phyloP scores from a whole-genome alignment of 768 basidiomycete species.

The Russula compacta region DNA sequence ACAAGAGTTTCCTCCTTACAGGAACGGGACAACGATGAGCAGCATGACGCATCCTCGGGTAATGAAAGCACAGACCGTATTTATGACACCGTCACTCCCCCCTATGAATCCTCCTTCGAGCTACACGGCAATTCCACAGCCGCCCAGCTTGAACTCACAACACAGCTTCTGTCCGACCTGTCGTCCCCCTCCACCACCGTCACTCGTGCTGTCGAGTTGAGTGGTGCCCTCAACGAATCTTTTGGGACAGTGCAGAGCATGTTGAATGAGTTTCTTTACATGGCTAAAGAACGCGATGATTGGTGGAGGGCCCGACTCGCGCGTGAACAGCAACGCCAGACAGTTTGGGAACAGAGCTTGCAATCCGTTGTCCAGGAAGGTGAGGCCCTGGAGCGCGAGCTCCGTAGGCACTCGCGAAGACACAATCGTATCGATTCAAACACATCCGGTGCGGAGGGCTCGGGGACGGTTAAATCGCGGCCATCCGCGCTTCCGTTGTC shows the following conservation, averaged over 20 bases:
- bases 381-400: constrained; percentile 71
- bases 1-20: neutral
- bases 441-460: constrained; percentile 22
- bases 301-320: constrained; percentile 64
- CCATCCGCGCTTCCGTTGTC: constrained; percentile 13
- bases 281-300: constrained; percentile 69
- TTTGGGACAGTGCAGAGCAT: constrained; percentile 47
- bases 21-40: constrained; percentile 12
- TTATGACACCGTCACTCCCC: constrained; percentile 34
- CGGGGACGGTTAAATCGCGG: constrained; percentile 20
- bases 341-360: constrained; percentile 86
- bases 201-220: constrained; percentile 27
- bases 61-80: constrained; percentile 29
- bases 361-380: constrained; percentile 80
- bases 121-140: constrained; percentile 59
- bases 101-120: constrained; percentile 50
- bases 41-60: constrained; percentile 39
- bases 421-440: constrained; percentile 38
- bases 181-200: constrained; percentile 27
- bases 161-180: constrained; percentile 50
- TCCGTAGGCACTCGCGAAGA: constrained; percentile 51
- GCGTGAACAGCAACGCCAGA: constrained; percentile 53
- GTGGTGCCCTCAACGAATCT: constrained; percentile 52
- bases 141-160: constrained; percentile 72
- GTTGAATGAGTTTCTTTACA: constrained; percentile 57